Evolutionary conservation across 2,329 filamentous ascomycete genomes (phyloP), one percentile per base, ranked within the genome.

Genomic region (Apiospora kogelbergensis): DNA sequence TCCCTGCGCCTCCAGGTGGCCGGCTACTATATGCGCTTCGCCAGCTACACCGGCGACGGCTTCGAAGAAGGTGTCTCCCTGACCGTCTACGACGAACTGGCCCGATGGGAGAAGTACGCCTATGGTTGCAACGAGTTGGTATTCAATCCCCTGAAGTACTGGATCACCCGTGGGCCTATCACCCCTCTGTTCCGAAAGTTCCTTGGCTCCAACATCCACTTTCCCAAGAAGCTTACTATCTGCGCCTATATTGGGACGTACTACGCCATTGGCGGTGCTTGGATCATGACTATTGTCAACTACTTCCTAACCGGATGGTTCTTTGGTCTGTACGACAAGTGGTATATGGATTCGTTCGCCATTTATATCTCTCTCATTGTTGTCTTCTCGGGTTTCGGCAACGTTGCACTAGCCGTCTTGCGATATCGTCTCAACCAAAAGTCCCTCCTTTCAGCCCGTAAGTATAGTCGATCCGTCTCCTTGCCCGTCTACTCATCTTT

Each of bases 71-170:
- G 93, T 72, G 93, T 95, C 67, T 95, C 93, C 1, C 83, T 95
- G 68, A 95, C 93, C 0, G 92, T 95, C 11, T 94, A 95, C 77
- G 93, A 95, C 79, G 93, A 95, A 79, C 84, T 95, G 70, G 91
- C 92, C 1, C 90, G 93, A 69, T 95, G 93, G 93, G 93, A 95
- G 77, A 95, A 95, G 80, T 94, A 94, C 77, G 93, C 93, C 3
- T 95, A 94, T 75, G 92, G 93, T 45, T 95, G 93, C 81, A 93
- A 92, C 78, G 93, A 95, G 81, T 84, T 95, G 69, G 85, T 95
- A 69, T 95, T 96, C 83, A 87, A 95, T 76, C 93, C 93, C 3
- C 83, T 95, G 70, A 86, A 88, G 70, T 89, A 89, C 73, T 95
- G 93, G 93, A 79, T 89, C 60, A 89, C 85, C 77, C 88, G 85